These are phyloP conservation scores for Verruconis gallopava DNA, from an alignment of 2,329 filamentous ascomycete genomes.

Conservation along the genomic window DNA sequence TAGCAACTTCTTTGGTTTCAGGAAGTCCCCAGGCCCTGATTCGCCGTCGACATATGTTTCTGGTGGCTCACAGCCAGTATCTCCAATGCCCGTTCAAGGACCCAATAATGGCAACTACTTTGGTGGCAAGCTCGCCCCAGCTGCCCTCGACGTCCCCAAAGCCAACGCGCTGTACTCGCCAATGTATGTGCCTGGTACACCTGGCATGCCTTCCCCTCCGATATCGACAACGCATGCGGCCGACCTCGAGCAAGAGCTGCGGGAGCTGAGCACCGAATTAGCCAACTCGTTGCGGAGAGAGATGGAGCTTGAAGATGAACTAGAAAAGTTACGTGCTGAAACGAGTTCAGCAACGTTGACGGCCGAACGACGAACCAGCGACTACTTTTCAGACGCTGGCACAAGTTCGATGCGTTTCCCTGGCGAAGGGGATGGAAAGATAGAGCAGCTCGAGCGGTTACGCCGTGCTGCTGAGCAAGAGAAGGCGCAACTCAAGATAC, in stretches of 20 bases:
- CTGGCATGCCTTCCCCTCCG: constrained; percentile 29
- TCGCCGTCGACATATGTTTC: constrained; percentile 52
- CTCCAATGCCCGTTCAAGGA: constrained; percentile 29
- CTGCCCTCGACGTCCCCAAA: constrained; percentile 34
- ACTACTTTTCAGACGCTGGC: constrained; percentile 96
- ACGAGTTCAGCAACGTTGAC: constrained; percentile 20
- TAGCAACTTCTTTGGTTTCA: constrained; percentile 56
- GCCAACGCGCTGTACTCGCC: constrained; percentile 31
- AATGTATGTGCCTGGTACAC: constrained; percentile 34
- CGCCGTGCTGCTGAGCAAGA: constrained; percentile 81
- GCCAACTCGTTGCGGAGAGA: constrained; percentile 86
- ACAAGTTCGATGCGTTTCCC: constrained; percentile 68
- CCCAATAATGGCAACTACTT: constrained; percentile 19
- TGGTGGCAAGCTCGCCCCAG: constrained; percentile 15
- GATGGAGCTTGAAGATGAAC: constrained; percentile 90
- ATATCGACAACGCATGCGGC: constrained; percentile 50
- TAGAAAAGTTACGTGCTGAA: constrained; percentile 69
- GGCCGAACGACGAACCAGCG: constrained; percentile 67
- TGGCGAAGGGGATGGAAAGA: constrained; percentile 32
- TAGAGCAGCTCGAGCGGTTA: constrained; percentile 67
- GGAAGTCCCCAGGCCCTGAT: constrained; percentile 40
- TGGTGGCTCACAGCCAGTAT: constrained; percentile 44
- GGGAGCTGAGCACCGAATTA: constrained; percentile 84
- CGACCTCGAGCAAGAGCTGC: constrained; percentile 88
- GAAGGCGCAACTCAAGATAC: constrained; percentile 71